phyloP scores from a whole-genome alignment of 2,329 filamentous ascomycete genomes.

The Penicillium sp. region DNA sequence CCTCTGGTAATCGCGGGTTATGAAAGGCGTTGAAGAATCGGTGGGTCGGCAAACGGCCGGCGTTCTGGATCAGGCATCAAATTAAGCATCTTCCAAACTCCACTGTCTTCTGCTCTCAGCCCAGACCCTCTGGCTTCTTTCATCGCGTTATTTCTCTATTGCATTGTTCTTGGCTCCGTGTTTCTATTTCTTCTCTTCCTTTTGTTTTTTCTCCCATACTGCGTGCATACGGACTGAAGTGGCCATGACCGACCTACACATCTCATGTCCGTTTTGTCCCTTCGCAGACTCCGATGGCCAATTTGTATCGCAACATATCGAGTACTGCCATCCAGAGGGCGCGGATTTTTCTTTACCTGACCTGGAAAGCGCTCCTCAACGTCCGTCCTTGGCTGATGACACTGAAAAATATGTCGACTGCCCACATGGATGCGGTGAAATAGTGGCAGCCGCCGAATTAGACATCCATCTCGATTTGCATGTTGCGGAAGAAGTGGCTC shows the following conservation, averaged over 20 bases:
- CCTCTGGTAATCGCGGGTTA: background rate
- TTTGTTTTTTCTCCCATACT: background rate
- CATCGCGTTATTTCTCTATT: background rate
- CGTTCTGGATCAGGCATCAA: constrained; percentile 6
- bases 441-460: constrained; percentile 55
- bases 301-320: constrained; percentile 48
- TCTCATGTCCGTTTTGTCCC: constrained; percentile 49
- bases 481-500: constrained; percentile 49
- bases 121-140: background rate
- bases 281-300: constrained; percentile 44
- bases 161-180: background rate
- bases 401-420: constrained; percentile 53
- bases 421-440: constrained; percentile 62
- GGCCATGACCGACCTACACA: constrained; percentile 23
- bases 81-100: background rate
- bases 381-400: constrained; percentile 10
- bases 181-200: no score
- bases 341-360: constrained; percentile 27
- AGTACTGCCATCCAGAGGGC: constrained; percentile 47
- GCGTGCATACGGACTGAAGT: constrained; percentile 4
- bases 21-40: background rate
- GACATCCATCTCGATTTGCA: constrained; percentile 64
- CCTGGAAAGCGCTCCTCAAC: constrained; percentile 2
- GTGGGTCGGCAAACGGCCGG: constrained; percentile 3
- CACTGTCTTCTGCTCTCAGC: background rate